Conservation (phyloP, 1,284 basidiomycete species). For the Ustilago lituana region DNA sequence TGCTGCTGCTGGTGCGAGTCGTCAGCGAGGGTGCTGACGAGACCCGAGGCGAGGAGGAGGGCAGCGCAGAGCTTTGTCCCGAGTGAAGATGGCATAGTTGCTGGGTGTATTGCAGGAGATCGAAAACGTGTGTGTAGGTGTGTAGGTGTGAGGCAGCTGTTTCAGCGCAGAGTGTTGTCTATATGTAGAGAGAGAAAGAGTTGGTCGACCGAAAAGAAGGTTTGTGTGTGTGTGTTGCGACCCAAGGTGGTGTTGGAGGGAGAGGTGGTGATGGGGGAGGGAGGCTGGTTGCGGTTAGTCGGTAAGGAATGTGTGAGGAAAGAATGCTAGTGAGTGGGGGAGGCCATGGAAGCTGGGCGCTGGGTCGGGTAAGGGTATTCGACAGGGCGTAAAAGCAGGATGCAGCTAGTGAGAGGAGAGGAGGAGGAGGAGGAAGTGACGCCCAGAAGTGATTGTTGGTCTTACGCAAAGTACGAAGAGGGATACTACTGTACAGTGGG, state of each 20-base stretch:
- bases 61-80: slow-evolving; percentile 16
- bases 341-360: not conserved
- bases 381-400: slow-evolving; percentile 3
- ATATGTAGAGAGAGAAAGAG: not conserved
- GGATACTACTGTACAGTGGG: too few relatives aligned
- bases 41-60: slow-evolving; percentile 17
- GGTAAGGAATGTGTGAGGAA: not conserved
- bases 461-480: slow-evolving; percentile 3
- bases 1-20: slow-evolving; percentile 14
- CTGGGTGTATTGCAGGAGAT: too few relatives aligned
- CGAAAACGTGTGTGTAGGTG: not conserved
- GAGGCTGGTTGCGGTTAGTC: slow-evolving; percentile 1
- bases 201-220: not conserved
- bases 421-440: not conserved
- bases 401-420: not conserved
- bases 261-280: not conserved
- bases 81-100: slow-evolving; percentile 18
- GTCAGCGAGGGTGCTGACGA: slow-evolving; percentile 4
- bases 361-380: not conserved
- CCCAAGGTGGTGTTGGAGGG: not conserved
- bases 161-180: slow-evolving; percentile 19
- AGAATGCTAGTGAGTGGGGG: not conserved
- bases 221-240: slow-evolving; percentile 2
- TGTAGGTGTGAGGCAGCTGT: slow-evolving; percentile 7
- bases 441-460: slow-evolving; percentile 7